A percentile compares a stretch with the other conserved stretches of the same genome.
These are phyloP conservation scores for Termitomyces sp. DNA, from an alignment of 768 basidiomycete genomes.

Conservation along the genomic window DNA sequence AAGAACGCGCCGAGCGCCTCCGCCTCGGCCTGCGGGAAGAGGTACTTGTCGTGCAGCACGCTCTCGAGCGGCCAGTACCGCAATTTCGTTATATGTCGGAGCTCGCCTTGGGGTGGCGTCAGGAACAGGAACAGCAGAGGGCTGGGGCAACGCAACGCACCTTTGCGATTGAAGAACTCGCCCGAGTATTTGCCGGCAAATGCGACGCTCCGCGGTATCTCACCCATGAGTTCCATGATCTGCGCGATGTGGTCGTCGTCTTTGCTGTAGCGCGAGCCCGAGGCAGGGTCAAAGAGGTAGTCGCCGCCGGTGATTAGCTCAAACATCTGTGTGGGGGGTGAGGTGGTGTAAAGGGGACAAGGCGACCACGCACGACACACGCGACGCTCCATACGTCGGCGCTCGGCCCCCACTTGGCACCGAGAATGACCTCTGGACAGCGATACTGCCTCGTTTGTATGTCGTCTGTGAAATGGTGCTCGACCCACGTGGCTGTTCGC, in stretches of 20 bases:
- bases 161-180: constrained; percentile 96
- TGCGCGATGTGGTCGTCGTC: constrained; percentile 98
- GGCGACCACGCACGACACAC: constrained; percentile 64
- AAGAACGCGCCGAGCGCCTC: constrained; percentile 78
- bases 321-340: constrained; percentile 55
- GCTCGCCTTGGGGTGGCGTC: constrained; percentile 44
- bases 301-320: constrained; percentile 96
- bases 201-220: constrained; percentile 78
- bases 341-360: not conserved
- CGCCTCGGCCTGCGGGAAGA: constrained; percentile 81
- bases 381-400: constrained; percentile 97
- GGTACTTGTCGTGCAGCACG: constrained; percentile 92
- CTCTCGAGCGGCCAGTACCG: constrained; percentile 84
- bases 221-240: constrained; percentile 93
- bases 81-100: constrained; percentile 91
- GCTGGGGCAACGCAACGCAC: constrained; percentile 33
- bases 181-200: constrained; percentile 88
- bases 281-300: constrained; percentile 96
- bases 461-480: constrained; percentile 98
- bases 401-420: constrained; percentile 92
- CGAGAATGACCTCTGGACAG: constrained; percentile 95
- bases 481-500: constrained; percentile 72
- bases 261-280: constrained; percentile 91
- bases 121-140: not conserved
- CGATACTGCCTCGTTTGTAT: constrained; percentile 98